Base-by-base conservation (phyloP, 768 basidiomycete species). In the Leucogyrophana mollusca region DNA sequence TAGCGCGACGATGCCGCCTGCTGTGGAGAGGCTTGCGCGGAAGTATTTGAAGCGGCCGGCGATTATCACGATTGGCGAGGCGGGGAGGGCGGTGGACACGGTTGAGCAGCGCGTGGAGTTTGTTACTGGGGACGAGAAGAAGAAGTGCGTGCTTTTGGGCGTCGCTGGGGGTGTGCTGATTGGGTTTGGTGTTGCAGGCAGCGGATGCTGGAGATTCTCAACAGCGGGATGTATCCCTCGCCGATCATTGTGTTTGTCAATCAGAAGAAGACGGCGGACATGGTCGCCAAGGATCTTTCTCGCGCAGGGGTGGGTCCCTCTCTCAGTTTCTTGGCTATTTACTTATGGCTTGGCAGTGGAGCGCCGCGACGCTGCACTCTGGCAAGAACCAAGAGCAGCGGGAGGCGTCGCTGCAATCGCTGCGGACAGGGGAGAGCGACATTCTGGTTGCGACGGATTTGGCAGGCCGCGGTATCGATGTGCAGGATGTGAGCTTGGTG, bases 241-340 rank as follows among this genome's bases (percentile, higher is more conserved):
- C 96, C 96, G 4, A 98, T 99, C 56, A 99, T 99, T 53, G 90
- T 94, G 16, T 99, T 98, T 69, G 94, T 97, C 73, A 98, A 98
- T 66, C 94, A 98, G 69, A 99, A 99, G 77, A 96, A 97, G 77
- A 95, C 93, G 10, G 95, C 94, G 41, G 96, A 99, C 64, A 91
- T 94, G 85, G 92, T 99, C 25, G 87, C 92, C 32, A 94, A 94
- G 65, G 94, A 97, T 60, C 73, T 99, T 2, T 84, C 85, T 40
- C 88, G 93, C 43, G 91, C 85, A 33, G 88, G 90, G 17, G 89
- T 94, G 65, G 34, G 89, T 79, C 18, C 33, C 40, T n/a, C 37
- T 20, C 45, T 25, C 32, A 11, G 11, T 16, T 10, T 21, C 14
- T 18, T 25, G 18, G 45, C 41, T 23, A 45, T 42, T 42, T 25